Conservation (phyloP, 345 rosid genomes). For the Boechera stricta region DNA sequence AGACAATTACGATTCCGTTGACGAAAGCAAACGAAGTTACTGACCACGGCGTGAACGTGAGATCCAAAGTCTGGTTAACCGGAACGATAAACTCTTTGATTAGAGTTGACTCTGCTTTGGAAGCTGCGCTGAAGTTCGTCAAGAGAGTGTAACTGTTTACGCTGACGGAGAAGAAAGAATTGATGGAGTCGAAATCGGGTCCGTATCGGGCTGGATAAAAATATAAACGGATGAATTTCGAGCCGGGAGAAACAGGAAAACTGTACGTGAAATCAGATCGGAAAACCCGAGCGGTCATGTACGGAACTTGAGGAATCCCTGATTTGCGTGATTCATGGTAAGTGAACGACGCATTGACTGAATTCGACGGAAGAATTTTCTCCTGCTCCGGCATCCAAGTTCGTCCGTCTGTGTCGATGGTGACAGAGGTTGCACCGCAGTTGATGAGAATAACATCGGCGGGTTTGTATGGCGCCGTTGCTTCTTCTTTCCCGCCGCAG, state of each 20-base stretch:
- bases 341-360: too few species aligned
- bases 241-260: slow-evolving; percentile 38
- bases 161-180: slow-evolving; percentile 36
- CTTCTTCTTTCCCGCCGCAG: too few species aligned
- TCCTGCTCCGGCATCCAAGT: too few species aligned
- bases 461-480: too few species aligned
- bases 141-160: slow-evolving; percentile 46
- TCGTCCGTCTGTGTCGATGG: too few species aligned
- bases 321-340: too few species aligned
- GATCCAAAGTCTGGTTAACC: slow-evolving; percentile 24
- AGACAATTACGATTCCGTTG: slow-evolving; percentile 49
- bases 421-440: too few species aligned
- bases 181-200: background rate
- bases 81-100: slow-evolving; percentile 40
- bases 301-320: too few species aligned
- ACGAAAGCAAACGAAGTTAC: slow-evolving; percentile 40
- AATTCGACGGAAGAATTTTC: too few species aligned
- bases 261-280: slow-evolving; percentile 27
- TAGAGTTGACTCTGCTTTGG: background rate
- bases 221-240: slow-evolving; percentile 42
- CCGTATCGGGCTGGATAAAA: slow-evolving; percentile 39
- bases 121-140: slow-evolving; percentile 45
- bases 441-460: too few species aligned
- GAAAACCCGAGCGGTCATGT: slow-evolving; percentile 37
- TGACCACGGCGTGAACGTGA: slow-evolving; percentile 47